Conservation (phyloP, 345 rosid species). For the Excoecaria cochinchinensis region DNA sequence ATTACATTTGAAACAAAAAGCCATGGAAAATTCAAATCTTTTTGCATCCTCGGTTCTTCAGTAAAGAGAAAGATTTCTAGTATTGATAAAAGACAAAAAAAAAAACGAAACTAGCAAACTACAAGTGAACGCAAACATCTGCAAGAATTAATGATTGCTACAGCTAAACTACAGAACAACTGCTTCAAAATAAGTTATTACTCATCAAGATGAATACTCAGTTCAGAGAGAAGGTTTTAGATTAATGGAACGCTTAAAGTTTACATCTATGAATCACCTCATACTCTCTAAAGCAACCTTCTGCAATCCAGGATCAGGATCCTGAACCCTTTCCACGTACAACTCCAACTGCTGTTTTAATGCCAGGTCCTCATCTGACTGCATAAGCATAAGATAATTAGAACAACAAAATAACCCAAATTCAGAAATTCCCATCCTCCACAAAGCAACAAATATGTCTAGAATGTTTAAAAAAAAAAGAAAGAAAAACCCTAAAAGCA, state of each 20-base stretch:
- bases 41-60: neutral
- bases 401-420: neutral
- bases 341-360: slow-evolving; percentile 91
- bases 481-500: neutral
- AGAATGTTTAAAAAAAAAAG: neutral
- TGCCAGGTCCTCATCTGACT: slow-evolving; percentile 95
- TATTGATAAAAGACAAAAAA: neutral
- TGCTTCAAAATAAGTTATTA: neutral
- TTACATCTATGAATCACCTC: slow-evolving; percentile 53
- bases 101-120: neutral
- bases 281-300: slow-evolving; percentile 89
- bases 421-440: neutral
- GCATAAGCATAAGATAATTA: slow-evolving; percentile 11
- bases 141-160: neutral
- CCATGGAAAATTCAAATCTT: neutral
- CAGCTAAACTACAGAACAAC: neutral
- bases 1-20: neutral
- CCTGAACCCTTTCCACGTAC: slow-evolving; percentile 94
- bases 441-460: neutral
- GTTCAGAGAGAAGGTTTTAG: neutral
- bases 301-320: slow-evolving; percentile 81
- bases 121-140: neutral
- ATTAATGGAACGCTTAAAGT: neutral
- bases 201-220: neutral
- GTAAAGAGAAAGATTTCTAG: neutral